Percentiles rank a stretch among this genome's conserved stretches.
phyloP scores from a whole-genome alignment of 768 basidiomycete genomes.

The Russula brevipes region DNA sequence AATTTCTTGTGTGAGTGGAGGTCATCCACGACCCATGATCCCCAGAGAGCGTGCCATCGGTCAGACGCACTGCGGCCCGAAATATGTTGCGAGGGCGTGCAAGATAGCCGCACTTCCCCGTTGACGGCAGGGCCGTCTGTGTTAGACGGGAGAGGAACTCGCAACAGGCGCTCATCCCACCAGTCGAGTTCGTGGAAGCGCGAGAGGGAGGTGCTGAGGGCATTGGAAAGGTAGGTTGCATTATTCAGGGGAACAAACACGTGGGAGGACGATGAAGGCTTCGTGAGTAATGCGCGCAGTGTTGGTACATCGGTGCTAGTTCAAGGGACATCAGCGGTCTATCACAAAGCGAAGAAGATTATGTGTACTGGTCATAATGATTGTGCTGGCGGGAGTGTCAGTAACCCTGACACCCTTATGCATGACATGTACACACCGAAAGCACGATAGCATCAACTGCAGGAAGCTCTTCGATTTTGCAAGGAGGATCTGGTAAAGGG shows the following conservation, averaged over 20 bases:
- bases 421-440: slow-evolving; percentile 34
- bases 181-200: slow-evolving; percentile 46
- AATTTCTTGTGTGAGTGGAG: slow-evolving; percentile 44
- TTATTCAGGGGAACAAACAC: slow-evolving; percentile 47
- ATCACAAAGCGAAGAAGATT: neutral
- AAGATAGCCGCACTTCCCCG: slow-evolving; percentile 44
- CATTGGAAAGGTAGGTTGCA: slow-evolving; percentile 30
- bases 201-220: slow-evolving; percentile 31
- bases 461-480: slow-evolving; percentile 41
- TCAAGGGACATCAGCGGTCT: neutral
- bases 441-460: slow-evolving; percentile 46
- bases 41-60: slow-evolving; percentile 56
- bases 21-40: slow-evolving; percentile 60
- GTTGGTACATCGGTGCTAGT: slow-evolving; percentile 36
- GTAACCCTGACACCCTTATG: neutral
- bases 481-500: slow-evolving; percentile 32
- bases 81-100: slow-evolving; percentile 63
- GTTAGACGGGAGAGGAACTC: slow-evolving; percentile 30
- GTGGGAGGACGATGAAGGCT: slow-evolving; percentile 30
- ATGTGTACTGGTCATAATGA: slow-evolving; percentile 36
- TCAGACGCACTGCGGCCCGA: slow-evolving; percentile 48
- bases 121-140: neutral
- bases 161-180: slow-evolving; percentile 38
- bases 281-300: slow-evolving; percentile 30
- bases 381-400: slow-evolving; percentile 30